Base-by-base conservation (phyloP, 169 alveolate genomes). In the Plasmodium fragile region DNA sequence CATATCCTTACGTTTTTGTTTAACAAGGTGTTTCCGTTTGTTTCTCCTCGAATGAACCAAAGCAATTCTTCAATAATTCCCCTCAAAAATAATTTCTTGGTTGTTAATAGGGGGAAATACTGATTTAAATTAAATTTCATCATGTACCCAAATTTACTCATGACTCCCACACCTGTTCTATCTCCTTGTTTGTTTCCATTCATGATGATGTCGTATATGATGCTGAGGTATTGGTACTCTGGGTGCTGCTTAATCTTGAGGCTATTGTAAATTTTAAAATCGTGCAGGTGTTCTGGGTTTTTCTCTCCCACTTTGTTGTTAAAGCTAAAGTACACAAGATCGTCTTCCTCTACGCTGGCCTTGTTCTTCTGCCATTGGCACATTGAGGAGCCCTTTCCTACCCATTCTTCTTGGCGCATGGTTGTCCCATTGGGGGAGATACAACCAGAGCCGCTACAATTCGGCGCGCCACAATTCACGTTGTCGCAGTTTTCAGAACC, bases 91-190 rank as follows among this genome's bases (percentile, higher is more conserved):
- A 98, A 99, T 75, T 97, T 97, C 92, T 99, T 99, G 4, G 99
- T 99, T 22, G 99, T 99, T 39, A 99, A 96, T 49, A 99, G 95
- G 5, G 99, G 99, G 94, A 98, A 99, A 28, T 99, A 95, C 83
- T 98, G 95, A 32, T 95, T 87, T 34, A 99, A 95, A 95, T 99
- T 98, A 92, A 95, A 99, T 77, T 99, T 98, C 99, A 99, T 98
- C 93, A 95, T 95, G 80, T 97, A 95, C 7, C 99, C 99, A 92
- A 98, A 99, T 87, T 97, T 95, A 71, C 98, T 92, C 45, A 94
- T 80, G n/a, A 98, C 98, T 41, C 99, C 99, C 16, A 92, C 96
- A 11, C 98, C 98, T 13, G 99, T 98, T 65, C 99, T 94, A 91
- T 99, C 99, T 34, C 95, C 98, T 85, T 97, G 98, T n/a, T 96